phyloP scores from a whole-genome alignment of 106 monocot species.

The Hemerocallis citrina region DNA sequence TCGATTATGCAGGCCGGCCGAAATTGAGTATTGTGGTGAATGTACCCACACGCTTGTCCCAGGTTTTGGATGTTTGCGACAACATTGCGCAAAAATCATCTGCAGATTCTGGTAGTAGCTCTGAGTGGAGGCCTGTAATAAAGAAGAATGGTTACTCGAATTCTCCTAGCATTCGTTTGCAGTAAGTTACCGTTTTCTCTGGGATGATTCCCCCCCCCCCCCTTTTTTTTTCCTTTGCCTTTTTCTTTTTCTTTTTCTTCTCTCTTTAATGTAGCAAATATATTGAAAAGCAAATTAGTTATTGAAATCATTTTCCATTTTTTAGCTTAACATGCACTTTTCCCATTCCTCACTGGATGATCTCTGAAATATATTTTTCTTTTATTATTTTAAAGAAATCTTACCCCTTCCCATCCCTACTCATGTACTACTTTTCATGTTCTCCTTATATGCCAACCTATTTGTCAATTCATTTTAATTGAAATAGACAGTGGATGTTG shows the following conservation, averaged over 20 bases:
- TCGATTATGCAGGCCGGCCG: slow-evolving; percentile 52
- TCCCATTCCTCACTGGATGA: neutral
- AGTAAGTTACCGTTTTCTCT: slow-evolving; percentile 51
- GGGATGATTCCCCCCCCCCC: no score
- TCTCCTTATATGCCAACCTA: no score
- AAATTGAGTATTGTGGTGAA: slow-evolving; percentile 66
- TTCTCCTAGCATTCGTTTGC: slow-evolving; percentile 42
- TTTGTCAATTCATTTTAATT: no score
- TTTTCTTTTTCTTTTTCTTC: neutral
- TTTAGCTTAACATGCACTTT: neutral
- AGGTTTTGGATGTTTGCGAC: slow-evolving; percentile 62
- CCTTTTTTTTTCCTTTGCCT: neutral
- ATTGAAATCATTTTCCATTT: neutral
- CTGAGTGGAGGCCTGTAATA: slow-evolving; percentile 66
- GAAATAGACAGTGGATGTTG: no score
- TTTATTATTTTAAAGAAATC: no score
- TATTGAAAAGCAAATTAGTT: no score
- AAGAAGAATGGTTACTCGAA: slow-evolving; percentile 38
- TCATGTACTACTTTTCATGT: no score
- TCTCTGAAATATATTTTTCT: neutral
- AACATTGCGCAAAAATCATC: slow-evolving; percentile 34
- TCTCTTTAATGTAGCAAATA: neutral
- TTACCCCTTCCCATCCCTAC: no score
- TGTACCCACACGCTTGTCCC: slow-evolving; percentile 38
- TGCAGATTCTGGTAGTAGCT: slow-evolving; percentile 44